Evolutionary conservation across 345 rosid species (phyloP), one percentile per base, ranked within the genome.

Genomic region (Populus tremula): DNA sequence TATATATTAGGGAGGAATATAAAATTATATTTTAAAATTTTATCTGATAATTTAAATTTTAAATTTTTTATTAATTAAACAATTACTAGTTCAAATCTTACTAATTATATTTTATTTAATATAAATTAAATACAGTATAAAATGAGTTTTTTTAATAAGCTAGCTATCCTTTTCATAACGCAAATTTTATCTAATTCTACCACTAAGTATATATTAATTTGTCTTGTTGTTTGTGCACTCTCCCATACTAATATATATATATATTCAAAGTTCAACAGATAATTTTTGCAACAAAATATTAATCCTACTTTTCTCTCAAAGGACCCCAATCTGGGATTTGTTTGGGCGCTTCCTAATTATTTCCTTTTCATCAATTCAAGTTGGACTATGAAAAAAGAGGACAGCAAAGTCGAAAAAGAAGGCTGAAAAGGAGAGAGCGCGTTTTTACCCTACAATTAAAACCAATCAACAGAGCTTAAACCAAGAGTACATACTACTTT

Each of bases 171-270:
- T 31, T 31, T 31, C 33, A 76, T 85, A 83, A 89, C 78, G 90
- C 75, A 79, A 84, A 75, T 38, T 72, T 27, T 70, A 77, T 70
- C 77, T 77, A 53, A 63, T 53, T 68, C 68, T 69, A 75, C 39
- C 43, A 17, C 25, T 67, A 75, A 75, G 64, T 77, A 75, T 79
- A 50, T 31, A 27, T 71, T 70, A 76, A 70, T 82, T 84, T 86
- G 87, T 87, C 89, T 87, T 82, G 82, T 86, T 90, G 87, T 90
- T 81, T 78, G 89, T 87, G 90, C 85, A 66, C 5, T 70, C 61
- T 70, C 82, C 77, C 76, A 72, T 83, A 39, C 76, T 62, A 66
- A 11, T 2, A 9, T 41, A 39, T 39, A 39, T 56, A 56, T n/a
- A 56, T 56, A 56, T 56, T 56, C 14, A n/a, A n/a, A n/a, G 23